Evolutionary conservation across 2,329 filamentous ascomycete species (phyloP), one percentile per base, ranked within the genome.

Genomic region (Nannizziopsis barbatae): DNA sequence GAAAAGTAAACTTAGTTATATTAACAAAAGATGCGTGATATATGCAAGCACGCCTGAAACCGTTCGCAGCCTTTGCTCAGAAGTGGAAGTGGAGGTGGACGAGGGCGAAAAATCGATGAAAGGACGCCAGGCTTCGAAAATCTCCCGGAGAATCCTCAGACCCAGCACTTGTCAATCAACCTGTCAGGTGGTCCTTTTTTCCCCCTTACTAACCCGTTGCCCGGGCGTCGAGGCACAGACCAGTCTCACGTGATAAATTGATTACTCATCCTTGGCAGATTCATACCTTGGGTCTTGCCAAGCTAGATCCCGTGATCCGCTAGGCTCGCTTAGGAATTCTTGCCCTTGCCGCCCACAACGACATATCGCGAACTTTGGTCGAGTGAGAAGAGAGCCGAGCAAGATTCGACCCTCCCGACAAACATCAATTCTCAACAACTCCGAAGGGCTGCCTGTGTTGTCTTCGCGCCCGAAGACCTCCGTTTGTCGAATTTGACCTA

Each of bases 321-420:
- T 50, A 45, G 36, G 12, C 47, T 50, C 47, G 47, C 47, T 50
- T 50, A 50, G 47, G 47, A 27, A 49, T 10, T 40, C 38, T 42
- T 44, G 47, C 47, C 42, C 42, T n/a, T 45, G 47, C 35, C 18
- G 41, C 50, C 47, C 50, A 52, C 50, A 52, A 50, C 47, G 39
- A 50, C 46, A 33, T n/a, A 32, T 35, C 17, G 37, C 27, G 46
- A 36, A 40, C 39, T 38, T 33, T n/a, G 30, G 46, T 41, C 39
- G 46, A 33, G 15, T 35, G 32, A 27, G 46, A 49, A 49, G 41
- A 39, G 46, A 49, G 33, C 41, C 38, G 38, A 42, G 46, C 2
- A 44, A 32, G 40, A 49, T 44, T 39, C 40, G 35, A 49, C 46
- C 44, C 46, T 48, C 46, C 42, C 47, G 47, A 50, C 50, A 47